A percentile compares a stretch with the other conserved stretches of the same genome.
These are phyloP conservation scores for Alternaria hordeiaustralica DNA, from an alignment of 2,329 filamentous ascomycete genomes.

Conservation along the genomic window DNA sequence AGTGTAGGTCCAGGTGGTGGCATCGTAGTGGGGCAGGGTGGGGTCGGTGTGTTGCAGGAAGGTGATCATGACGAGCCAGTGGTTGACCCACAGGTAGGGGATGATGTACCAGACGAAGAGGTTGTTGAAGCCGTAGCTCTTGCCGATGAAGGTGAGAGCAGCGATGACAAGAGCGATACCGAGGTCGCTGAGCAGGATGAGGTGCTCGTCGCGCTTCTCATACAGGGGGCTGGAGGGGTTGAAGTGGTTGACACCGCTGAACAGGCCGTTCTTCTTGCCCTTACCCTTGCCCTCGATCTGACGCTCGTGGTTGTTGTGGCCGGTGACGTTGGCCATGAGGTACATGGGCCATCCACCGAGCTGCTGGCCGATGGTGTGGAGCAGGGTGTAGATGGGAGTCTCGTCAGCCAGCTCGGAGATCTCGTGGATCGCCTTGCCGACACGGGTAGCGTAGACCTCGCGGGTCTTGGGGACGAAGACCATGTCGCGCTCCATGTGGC, in stretches of 20 bases:
- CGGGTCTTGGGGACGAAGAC: conserved; percentile 96
- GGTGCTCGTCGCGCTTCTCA: conserved; percentile 86
- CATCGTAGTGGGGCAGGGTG: conserved; percentile 88
- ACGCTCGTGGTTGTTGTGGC: conserved; percentile 91
- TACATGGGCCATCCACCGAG: conserved; percentile 93
- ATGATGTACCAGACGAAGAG: conserved; percentile 93
- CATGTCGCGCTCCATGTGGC: conserved; percentile 98
- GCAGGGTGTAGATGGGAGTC: conserved; percentile 82
- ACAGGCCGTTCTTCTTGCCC: conserved; percentile 85
- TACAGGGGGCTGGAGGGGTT: conserved; percentile 86
- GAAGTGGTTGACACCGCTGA: conserved; percentile 93
- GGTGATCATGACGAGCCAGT: conserved; percentile 98
- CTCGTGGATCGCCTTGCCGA: conserved; percentile 80
- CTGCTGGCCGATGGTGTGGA: conserved; percentile 81
- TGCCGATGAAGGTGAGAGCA: conserved; percentile 71
- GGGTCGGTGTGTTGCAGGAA: conserved; percentile 98
- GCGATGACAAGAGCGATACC: conserved; percentile 69
- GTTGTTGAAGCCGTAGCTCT: conserved; percentile 83
- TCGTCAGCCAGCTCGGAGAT: conserved; percentile 90
- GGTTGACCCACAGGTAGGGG: conserved; percentile 97
- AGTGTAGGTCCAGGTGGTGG: conserved; percentile 87
- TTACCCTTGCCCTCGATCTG: conserved; percentile 92
- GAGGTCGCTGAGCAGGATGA: conserved; percentile 86
- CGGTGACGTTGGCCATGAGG: conserved; percentile 88
- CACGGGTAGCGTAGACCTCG: conserved; percentile 75